phyloP scores from a whole-genome alignment of 345 rosid species.

The Gossypium ekmanianum region DNA sequence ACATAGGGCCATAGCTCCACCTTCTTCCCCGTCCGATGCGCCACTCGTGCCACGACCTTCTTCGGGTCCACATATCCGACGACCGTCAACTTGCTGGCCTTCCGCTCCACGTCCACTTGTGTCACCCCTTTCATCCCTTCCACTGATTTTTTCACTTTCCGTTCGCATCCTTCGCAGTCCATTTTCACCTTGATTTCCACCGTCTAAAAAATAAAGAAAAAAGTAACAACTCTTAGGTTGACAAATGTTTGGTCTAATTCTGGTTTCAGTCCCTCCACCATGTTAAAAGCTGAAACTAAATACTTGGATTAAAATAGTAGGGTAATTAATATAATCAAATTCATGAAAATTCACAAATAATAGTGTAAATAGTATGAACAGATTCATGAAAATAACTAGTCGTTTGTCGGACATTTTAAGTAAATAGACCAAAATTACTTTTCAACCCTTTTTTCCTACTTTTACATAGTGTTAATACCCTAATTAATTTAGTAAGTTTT shows the following conservation, averaged over 20 bases:
- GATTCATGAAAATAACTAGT: no score
- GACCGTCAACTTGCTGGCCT: constrained; percentile 80
- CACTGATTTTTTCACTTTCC: constrained; percentile 68
- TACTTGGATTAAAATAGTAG: no score
- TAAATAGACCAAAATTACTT: neutral
- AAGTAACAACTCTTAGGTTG: neutral
- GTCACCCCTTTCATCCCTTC: constrained; percentile 92
- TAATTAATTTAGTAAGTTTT: neutral
- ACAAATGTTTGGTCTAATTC: neutral
- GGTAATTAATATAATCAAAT: neutral
- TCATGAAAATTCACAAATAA: no score
- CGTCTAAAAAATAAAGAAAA: constrained; percentile 42
- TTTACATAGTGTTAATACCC: neutral
- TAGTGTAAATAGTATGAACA: no score
- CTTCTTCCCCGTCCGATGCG: constrained; percentile 85
- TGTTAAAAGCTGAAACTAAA: no score
- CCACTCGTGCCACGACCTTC: constrained; percentile 72
- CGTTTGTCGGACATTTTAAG: no score
- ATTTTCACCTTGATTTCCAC: constrained; percentile 84
- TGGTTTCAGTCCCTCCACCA: no score
- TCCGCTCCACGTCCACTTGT: constrained; percentile 71
- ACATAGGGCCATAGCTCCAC: constrained; percentile 94
- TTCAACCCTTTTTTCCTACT: neutral
- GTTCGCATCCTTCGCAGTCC: constrained; percentile 98
- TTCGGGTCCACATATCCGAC: constrained; percentile 73